Evolutionary conservation across 805 yeast species (phyloP), one percentile per base, ranked within the genome.

Genomic region (Limtongia smithiae): DNA sequence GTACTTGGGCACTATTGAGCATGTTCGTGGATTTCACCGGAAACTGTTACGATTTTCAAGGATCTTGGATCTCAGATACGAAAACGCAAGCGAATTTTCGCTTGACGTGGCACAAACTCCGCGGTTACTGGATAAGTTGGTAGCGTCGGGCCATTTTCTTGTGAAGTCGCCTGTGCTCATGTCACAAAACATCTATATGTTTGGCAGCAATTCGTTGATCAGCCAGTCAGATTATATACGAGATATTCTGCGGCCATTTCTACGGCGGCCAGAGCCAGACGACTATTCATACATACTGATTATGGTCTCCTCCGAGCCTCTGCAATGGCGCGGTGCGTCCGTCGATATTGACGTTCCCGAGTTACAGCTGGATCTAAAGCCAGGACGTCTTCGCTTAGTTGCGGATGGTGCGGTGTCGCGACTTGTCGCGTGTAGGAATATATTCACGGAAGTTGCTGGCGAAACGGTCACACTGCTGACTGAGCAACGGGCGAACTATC

Each of bases 261-360:
- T 47, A 37, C 27, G 37, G 14, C 25, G 12, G 20, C 52, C 28
- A 39, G 50, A 38, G 32, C 51, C 48, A 37, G 37, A 48, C 15
- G n/a, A 37, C 1, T 44, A 28, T 33, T 46, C 51, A 28, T 56
- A 50, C 33, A 33, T 48, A 43, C 51, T 55, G 36, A 52, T 44
- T 41, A 47, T 90, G 3, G 81, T 86, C 60, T 89, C 95, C 0
- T 75, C 82, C 2, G 86, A 86, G 60, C 94, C 96, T 0, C 76
- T 90, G 67, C 79, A 85, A 41, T 91, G 97, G 97, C 89, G 85
- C 53, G 97, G 97, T 3, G 75, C 78, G 15, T 81, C 84, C 55
- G 74, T 82, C 33, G 76, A 80, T 37, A 64, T 85, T 11, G 68
- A 66, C 12, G 42, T 67, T 38, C 60, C 64, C 1, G 62, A 58